Conservation (phyloP, 768 basidiomycete genomes). For the Tricholoma bakamatsutake region DNA sequence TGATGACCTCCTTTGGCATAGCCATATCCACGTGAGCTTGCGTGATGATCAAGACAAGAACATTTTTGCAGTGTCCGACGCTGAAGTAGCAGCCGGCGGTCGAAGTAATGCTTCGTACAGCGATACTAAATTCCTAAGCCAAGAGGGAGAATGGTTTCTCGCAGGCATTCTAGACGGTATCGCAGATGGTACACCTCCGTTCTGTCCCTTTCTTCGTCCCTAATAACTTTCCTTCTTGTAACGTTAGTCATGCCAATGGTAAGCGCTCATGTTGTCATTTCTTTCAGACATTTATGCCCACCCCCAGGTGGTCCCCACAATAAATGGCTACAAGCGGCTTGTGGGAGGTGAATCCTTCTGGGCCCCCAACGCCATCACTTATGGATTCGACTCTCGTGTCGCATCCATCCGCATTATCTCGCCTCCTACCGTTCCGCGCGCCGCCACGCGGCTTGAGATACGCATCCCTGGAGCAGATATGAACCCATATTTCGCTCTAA, state of each 20-base stretch:
- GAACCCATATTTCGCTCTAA: constrained; percentile 87
- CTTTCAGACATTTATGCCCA: background rate
- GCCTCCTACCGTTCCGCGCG: constrained; percentile 77
- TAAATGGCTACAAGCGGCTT: constrained; percentile 97
- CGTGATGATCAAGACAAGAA: constrained; percentile 64
- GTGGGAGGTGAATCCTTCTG: constrained; percentile 91
- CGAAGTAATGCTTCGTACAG: constrained; percentile 66
- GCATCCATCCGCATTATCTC: constrained; percentile 91
- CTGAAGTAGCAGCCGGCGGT: constrained; percentile 61
- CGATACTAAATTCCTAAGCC: constrained; percentile 81
- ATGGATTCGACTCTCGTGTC: constrained; percentile 92
- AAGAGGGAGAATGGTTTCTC: constrained; percentile 88
- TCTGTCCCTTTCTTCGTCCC: background rate
- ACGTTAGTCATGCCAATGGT: constrained; percentile 78
- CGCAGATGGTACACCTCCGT: constrained; percentile 63
- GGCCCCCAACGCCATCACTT: constrained; percentile 91
- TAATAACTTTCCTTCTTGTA: background rate
- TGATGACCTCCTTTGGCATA: constrained; percentile 20
- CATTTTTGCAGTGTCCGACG: constrained; percentile 67
- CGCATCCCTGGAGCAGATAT: constrained; percentile 97
- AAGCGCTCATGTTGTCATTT: constrained; percentile 12
- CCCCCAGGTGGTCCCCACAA: constrained; percentile 72
- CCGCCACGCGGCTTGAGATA: constrained; percentile 87
- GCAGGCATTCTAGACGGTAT: constrained; percentile 89
- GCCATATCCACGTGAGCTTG: constrained; percentile 91